Base-by-base conservation (phyloP, 768 basidiomycete species). In the Steccherinum ochraceum region DNA sequence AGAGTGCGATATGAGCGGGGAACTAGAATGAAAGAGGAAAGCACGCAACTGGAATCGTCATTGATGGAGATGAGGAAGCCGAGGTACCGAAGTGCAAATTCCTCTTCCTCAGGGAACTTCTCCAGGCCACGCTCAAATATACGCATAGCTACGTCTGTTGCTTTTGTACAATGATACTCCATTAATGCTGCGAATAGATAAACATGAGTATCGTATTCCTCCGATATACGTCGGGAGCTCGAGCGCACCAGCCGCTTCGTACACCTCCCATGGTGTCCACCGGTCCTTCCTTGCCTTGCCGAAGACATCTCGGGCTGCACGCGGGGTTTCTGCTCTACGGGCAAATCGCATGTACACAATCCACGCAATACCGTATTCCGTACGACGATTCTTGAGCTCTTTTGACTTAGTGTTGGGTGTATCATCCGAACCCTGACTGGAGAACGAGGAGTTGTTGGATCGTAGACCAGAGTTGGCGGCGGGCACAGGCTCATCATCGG, bases 51-150 rank as follows among this genome's bases (percentile, higher is more conserved):
- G 61, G 85, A 91, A 57, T 93, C 87, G 66, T 98, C 95, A 60
- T 97, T 97, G 70, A 96, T 80, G 23, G 86, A 88, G 58, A 98
- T 87, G 59, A 98, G 72, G 77, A 95, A 99, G 5, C 86, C 84
- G 23, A 99, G 82, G 69, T 96, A 96, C 49, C 87, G 80, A 53
- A 91, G 70, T 7, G 95, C 89, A 58, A 83, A 97, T 46, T 93
- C 88, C 39, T 85, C 78, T 54, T 95, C 87, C 19, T 87, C 83
- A 2, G 80, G 80, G 64, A 89, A 96, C 12, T 74, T 69, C 61
- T 94, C 91, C 62, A 96, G 69, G 23, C 93, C 96, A 57, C 89
- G 86, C 67, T 97, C 94, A 63, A 95, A 98, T 53, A 99, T 94
- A 42, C 93, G 79, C 42, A 83, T 87, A 0, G 94, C 89, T 23